Percentiles rank a stretch among this genome's conserved stretches.
Conservation (phyloP, 2,329 filamentous ascomycete genomes). For the Aphanocladium album region DNA sequence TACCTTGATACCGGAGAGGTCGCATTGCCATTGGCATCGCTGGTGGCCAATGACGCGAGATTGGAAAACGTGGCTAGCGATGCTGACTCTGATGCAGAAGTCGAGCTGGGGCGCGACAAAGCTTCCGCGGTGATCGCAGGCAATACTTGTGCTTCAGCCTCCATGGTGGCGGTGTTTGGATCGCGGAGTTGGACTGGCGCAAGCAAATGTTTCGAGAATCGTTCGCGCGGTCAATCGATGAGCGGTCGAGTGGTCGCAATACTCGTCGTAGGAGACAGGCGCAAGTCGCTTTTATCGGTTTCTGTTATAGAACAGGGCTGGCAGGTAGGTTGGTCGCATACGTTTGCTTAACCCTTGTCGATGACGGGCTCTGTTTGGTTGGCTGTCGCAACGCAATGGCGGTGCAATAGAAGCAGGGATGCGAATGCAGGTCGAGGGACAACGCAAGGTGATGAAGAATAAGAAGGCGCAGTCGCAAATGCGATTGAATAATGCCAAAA, state of each 20-base stretch:
- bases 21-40: slow-evolving; percentile 29
- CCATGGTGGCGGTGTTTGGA: slow-evolving; percentile 29
- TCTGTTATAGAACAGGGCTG: background rate
- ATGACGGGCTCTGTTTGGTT: background rate
- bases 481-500: background rate
- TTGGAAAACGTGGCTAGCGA: slow-evolving; percentile 40
- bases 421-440: background rate
- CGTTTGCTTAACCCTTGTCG: background rate
- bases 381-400: background rate
- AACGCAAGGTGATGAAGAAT: background rate
- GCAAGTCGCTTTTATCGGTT: background rate
- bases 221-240: background rate
- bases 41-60: slow-evolving; percentile 40
- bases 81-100: slow-evolving; percentile 41
- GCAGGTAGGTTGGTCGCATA: background rate
- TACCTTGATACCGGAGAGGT: slow-evolving; percentile 44
- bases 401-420: background rate
- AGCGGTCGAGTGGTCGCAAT: background rate
- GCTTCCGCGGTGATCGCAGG: slow-evolving; percentile 39
- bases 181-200: background rate
- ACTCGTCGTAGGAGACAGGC: background rate
- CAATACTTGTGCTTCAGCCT: slow-evolving; percentile 39
- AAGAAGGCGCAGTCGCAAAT: background rate
- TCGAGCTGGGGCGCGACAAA: slow-evolving; percentile 46
- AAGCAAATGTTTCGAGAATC: background rate